Evolutionary conservation across 1,139 yeast species (phyloP), one percentile per base, ranked within the genome.

Genomic region (Yamadazyma trypodendri): DNA sequence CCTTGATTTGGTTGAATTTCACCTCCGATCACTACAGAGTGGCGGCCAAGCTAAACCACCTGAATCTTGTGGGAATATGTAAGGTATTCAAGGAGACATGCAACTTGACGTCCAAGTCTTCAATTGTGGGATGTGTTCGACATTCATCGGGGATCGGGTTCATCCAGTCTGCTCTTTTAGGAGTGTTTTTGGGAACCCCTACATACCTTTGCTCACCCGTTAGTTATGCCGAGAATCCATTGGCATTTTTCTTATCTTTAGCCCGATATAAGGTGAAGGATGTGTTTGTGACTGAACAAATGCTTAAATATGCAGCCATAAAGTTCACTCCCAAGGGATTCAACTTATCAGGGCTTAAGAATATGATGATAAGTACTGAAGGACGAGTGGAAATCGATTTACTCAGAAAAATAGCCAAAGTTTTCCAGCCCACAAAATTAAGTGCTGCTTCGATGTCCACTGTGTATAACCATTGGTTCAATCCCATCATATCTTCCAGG

Each of bases 41-140:
- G 1, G 87, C 85, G 0, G 82, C 84, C 2, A 68, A 72, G n/a
- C 60, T 82, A 40, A 68, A 79, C 27, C 95, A 86, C 55, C 67
- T 71, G 29, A 75, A 79, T 32, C 67, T 92, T 11, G 61, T 92
- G 54, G 83, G 89, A 1, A 77, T 87, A 58, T 89, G 97, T 58
- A 88, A 90, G 52, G 84, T 87, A 11, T 78, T 89, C 54, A 92
- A 92, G 51, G 97, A 92, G 55, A 90, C 97, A 0, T 86, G 96
- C 52, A 92, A 87, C 49, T 70, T 92, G 64, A 75, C 82, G 8
- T 76, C 86, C 31, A 75, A 78, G 24, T 77, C 81, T 31, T 82
- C 96, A 0, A 70, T 92, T 9, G 73, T 92, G 31, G 96, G 96
- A 0, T 82, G 96, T 59, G 95, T 87, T 7, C 78, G 95, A 35